A percentile compares a stretch with the other conserved stretches of the same genome.
These are phyloP conservation scores for Aaosphaeria pasadenensis DNA, from an alignment of 2,329 filamentous ascomycete species.

Conservation along the genomic window DNA sequence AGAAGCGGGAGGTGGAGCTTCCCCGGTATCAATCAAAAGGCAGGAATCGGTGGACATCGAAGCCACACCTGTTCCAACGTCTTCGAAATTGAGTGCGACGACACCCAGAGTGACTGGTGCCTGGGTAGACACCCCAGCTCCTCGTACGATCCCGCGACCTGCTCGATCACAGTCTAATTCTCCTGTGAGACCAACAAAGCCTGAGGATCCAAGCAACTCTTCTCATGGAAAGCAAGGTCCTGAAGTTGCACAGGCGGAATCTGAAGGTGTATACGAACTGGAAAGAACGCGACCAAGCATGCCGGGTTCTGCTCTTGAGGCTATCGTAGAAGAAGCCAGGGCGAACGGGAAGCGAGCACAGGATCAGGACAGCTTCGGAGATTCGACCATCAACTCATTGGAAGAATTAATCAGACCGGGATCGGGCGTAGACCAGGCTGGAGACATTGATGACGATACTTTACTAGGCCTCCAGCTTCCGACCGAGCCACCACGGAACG, in stretches of 20 bases:
- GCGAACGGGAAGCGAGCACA: conserved; percentile 9
- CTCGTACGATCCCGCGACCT: conserved; percentile 15
- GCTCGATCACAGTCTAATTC: conserved; percentile 15
- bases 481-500: conserved; percentile 28
- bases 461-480: conserved; percentile 27
- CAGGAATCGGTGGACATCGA: conserved; percentile 12
- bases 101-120: conserved; percentile 48
- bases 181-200: conserved; percentile 1
- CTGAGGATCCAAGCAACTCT: too few relatives aligned
- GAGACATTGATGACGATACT: conserved; percentile 31
- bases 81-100: conserved; percentile 27
- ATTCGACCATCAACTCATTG: conserved; percentile 48
- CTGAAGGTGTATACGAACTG: not conserved
- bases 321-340: conserved; percentile 40
- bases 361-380: conserved; percentile 35
- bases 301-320: conserved; percentile 36
- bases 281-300: conserved; percentile 18
- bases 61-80: conserved; percentile 25
- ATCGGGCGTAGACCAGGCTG: conserved; percentile 8
- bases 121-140: conserved; percentile 47
- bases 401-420: conserved; percentile 41
- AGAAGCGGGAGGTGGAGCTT: not conserved
- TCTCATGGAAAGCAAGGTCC: not conserved
- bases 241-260: not conserved
- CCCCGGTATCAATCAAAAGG: conserved; percentile 2